Evolutionary conservation across 768 basidiomycete species (phyloP).

Genomic region (Russula vinacea): DNA sequence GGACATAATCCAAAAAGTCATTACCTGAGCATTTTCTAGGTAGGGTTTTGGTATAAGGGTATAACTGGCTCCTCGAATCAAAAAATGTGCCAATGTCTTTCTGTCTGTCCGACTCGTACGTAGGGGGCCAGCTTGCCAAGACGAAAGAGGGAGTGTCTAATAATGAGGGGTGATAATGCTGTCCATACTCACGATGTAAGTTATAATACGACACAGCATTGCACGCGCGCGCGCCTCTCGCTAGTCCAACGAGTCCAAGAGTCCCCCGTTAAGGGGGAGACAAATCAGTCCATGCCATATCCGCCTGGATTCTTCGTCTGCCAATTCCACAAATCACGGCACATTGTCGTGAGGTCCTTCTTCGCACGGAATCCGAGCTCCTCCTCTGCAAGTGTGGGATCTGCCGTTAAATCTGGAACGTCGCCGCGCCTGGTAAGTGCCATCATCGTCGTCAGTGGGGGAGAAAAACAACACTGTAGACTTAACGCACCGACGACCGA

Average conservation of each 20-base stretch:
- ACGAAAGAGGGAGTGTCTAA: slow-evolving; percentile 13
- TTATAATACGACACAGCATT: slow-evolving; percentile 9
- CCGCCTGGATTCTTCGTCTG: slow-evolving; percentile 89
- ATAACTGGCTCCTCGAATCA: slow-evolving; percentile 15
- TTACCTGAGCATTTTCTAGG: slow-evolving; percentile 15
- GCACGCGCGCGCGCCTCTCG: slow-evolving; percentile 1
- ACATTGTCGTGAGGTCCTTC: slow-evolving; percentile 85
- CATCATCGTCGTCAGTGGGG: neutral
- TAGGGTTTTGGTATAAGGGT: slow-evolving; percentile 21
- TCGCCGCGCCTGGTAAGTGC: slow-evolving; percentile 69
- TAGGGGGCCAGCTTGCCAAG: slow-evolving; percentile 4
- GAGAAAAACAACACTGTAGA: neutral
- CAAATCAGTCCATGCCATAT: slow-evolving; percentile 42
- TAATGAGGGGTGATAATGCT: slow-evolving; percentile 11
- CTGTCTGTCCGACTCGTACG: slow-evolving; percentile 7
- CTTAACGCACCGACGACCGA: slow-evolving; percentile 75
- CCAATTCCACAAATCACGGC: slow-evolving; percentile 98
- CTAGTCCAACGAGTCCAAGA: neutral
- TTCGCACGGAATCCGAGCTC: slow-evolving; percentile 91
- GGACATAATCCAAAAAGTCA: slow-evolving; percentile 4
- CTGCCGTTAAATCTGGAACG: slow-evolving; percentile 93
- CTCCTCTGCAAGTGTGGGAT: slow-evolving; percentile 84
- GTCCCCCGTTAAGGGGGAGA: neutral
- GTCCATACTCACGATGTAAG: slow-evolving; percentile 20
- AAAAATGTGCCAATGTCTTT: slow-evolving; percentile 4